Conservation (phyloP, 768 basidiomycete genomes). For the Sarcodon sp. region DNA sequence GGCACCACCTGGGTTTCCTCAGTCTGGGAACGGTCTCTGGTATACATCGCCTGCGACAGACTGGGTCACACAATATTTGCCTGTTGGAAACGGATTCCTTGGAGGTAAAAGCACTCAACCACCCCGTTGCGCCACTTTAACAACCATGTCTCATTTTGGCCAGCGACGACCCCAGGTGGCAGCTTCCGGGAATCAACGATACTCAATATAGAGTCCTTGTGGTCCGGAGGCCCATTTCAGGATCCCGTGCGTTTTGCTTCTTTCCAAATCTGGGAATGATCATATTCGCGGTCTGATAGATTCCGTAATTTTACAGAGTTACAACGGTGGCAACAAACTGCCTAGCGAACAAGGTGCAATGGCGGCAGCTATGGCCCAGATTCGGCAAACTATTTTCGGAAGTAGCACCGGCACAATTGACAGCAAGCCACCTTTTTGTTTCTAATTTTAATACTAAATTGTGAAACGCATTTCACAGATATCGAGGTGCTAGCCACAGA, state of each 20-base stretch:
- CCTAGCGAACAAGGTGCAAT: slow-evolving; percentile 28
- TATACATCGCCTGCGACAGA: slow-evolving; percentile 36
- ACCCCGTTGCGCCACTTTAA: not conserved
- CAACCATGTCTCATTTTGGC: not conserved
- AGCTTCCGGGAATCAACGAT: slow-evolving; percentile 46
- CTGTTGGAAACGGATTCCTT: slow-evolving; percentile 64
- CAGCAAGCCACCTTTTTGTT: slow-evolving; percentile 21
- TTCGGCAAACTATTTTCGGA: slow-evolving; percentile 44
- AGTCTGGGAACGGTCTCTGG: slow-evolving; percentile 69
- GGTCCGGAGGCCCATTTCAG: slow-evolving; percentile 64
- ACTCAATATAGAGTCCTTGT: slow-evolving; percentile 66
- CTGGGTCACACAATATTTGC: slow-evolving; percentile 53
- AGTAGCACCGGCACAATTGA: slow-evolving; percentile 46
- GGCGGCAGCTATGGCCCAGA: slow-evolving; percentile 34
- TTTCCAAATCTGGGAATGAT: not conserved
- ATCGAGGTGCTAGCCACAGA: slow-evolving; percentile 38
- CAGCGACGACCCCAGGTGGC: slow-evolving; percentile 58
- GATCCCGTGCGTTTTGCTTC: slow-evolving; percentile 33
- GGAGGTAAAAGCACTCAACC: slow-evolving; percentile 28
- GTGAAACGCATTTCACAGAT: slow-evolving; percentile 20
- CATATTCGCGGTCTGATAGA: not conserved
- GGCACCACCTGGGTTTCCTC: slow-evolving; percentile 39
- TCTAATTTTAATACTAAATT: not conserved
- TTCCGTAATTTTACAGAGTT: slow-evolving; percentile 24
- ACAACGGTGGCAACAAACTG: slow-evolving; percentile 60